Conservation (phyloP, 345 rosid species). For the Pugionium cornutum region DNA sequence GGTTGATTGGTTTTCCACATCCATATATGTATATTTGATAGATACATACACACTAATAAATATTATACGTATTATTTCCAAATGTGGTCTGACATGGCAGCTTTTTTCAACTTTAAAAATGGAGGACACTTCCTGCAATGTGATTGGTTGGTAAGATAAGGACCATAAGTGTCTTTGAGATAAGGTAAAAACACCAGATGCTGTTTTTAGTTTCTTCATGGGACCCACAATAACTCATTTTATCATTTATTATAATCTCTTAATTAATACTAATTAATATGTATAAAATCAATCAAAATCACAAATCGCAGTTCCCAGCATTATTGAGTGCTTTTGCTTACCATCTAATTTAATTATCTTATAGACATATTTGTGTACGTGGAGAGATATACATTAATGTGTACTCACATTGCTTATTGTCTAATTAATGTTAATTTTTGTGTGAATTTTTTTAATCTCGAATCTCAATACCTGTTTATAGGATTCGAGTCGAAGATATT, state of each 20-base stretch:
- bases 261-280: neutral
- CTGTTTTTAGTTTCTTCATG: slow-evolving; percentile 32
- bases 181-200: slow-evolving; percentile 41
- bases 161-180: slow-evolving; percentile 32
- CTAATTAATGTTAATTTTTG: slow-evolving; percentile 20
- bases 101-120: slow-evolving; percentile 33
- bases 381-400: neutral
- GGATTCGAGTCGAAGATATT: slow-evolving; percentile 38
- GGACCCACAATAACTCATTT: slow-evolving; percentile 33
- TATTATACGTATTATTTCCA: slow-evolving; percentile 19
- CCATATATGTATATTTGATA: slow-evolving; percentile 6
- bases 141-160: slow-evolving; percentile 26
- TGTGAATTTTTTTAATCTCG: slow-evolving; percentile 8
- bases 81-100: slow-evolving; percentile 38
- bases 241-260: slow-evolving; percentile 5
- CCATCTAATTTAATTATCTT: slow-evolving; percentile 30
- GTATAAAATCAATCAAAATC: slow-evolving; percentile 33
- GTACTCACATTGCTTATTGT: slow-evolving; percentile 15
- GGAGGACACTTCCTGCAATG: slow-evolving; percentile 35
- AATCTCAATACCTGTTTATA: slow-evolving; percentile 24
- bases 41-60: neutral
- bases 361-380: slow-evolving; percentile 28
- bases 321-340: slow-evolving; percentile 37
- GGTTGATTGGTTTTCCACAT: slow-evolving; percentile 14
- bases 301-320: slow-evolving; percentile 28